Evolutionary conservation across 148 eudicot species (phyloP), one percentile per base, ranked within the genome.

Genomic region (Diospyros kaki): DNA sequence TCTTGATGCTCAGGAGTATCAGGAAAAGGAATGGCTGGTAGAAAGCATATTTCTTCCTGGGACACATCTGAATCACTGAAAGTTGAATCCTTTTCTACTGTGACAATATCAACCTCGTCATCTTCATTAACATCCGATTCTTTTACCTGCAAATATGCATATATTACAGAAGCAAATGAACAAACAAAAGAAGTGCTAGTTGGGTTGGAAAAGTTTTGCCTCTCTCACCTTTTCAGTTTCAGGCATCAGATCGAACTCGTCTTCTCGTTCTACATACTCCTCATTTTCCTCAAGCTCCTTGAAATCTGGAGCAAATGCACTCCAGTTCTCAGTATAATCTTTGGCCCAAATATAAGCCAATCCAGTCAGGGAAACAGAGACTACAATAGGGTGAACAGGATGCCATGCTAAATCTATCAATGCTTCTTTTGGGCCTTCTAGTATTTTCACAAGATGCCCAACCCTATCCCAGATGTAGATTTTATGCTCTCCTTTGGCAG

Each of bases 281-380:
- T 92, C 98, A 75, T 95, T 95, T 82, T 92, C 96, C 83, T 95
- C 98, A 67, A 95, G 97, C 83, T 95, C 97, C 83, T 92, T 95
- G 59, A 92, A 95, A 82, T 95, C 94, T 0, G 98, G 98, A 67
- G 98, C 97, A 82, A 95, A 95, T 17, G 97, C 98, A 84, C 98
- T 95, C 98, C 98, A 95, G 72, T 95, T 91, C 69, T 95, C 99
- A 11, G 93, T 88, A 66, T 89, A 91, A 73, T 95, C 99, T 86
- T 95, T 95, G 58, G 99, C 98, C 99, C 99, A 95, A 43, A 95
- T 91, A 68, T 93, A 95, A 74, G 89, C 85, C 80, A 89, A 82
- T 67, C 99, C 99, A 74, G 88, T 85, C 80, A 89, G 73, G 52
- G 99, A 93, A 76, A 95, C 98, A 64, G 99, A 95, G 70, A 89